Evolutionary conservation across 352 stramenopile species (phyloP), one percentile per base, ranked within the genome.

Genomic region (Globisporangium mamillatum): DNA sequence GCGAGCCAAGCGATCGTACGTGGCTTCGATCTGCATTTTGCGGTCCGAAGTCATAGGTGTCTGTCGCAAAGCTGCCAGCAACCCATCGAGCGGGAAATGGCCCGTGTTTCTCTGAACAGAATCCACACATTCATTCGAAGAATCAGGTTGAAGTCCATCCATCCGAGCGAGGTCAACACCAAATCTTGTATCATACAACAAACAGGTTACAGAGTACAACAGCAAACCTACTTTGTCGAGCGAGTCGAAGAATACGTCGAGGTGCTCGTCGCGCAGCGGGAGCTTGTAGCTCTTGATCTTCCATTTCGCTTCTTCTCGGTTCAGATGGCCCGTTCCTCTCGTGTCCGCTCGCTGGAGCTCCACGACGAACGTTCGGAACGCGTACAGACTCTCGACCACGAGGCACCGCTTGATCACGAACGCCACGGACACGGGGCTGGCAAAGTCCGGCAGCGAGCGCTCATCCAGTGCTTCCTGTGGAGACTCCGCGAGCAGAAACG

Each of bases 191-290:
- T 10, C n/a, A 22, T 50, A 22, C 41, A 50, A 27, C 48, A 25
- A 5, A 55, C n/a, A 25, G 24, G 14, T 5, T 5, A 55, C 9
- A 25, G 22, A 20, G 5, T 61, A 14, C 53, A 50, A n/a, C 25
- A 32, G 0, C 16, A 25, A 53, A 22, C 60, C 25, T 44, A 81
- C 76, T 67, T 88, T 88, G 72, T 93, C 88, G 53, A 92, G 88
- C 34, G 71, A 77, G 62, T 89, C 73, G 24, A 94, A 86, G 34
- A 91, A 71, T 61, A 92, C 61, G 32, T 94, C 84, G 14, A 92
- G 70, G 46, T 95, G 88, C 50, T 93, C 88, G 55, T 91, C 81
- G 8, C 86, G 84, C 24, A 94, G 65, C 16, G 82, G 82, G 18
- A 92, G 61, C 9, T 74, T 60, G 41, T 84, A 67, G 50, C 81